These are phyloP conservation scores for Cucurbitaria berberidis DNA, from an alignment of 2,329 filamentous ascomycete genomes.

Conservation along the genomic window DNA sequence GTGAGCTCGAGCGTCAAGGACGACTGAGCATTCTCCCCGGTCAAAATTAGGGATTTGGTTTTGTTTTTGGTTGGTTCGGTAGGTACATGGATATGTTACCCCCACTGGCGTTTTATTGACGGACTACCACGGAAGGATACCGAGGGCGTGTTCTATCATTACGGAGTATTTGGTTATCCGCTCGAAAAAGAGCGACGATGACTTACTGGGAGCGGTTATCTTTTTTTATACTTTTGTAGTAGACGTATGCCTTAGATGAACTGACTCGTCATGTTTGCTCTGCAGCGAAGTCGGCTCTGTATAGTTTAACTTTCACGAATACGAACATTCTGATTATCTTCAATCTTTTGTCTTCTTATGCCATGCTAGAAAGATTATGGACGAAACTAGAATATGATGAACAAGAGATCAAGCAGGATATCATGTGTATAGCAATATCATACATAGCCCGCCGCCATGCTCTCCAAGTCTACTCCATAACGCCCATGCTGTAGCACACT, in stretches of 20 bases:
- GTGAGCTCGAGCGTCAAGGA: slow-evolving; percentile 38
- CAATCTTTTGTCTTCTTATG: no score
- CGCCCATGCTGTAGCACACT: no score
- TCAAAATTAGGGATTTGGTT: neutral
- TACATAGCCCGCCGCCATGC: no score
- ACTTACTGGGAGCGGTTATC: neutral
- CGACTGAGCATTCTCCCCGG: slow-evolving; percentile 9
- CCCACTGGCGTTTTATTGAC: neutral
- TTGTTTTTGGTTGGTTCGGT: neutral
- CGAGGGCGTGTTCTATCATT: neutral
- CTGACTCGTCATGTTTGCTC: neutral
- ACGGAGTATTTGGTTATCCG: neutral
- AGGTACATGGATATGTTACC: neutral
- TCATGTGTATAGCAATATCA: no score
- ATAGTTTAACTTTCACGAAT: no score
- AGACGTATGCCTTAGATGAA: neutral
- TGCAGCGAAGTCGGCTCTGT: no score
- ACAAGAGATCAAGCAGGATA: no score
- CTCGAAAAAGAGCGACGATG: neutral
- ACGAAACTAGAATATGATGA: no score
- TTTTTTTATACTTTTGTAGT: neutral
- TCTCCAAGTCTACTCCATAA: no score
- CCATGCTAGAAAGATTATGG: no score
- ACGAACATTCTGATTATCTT: no score
- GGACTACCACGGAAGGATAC: neutral